Percentiles rank a stretch among this genome's conserved stretches.
Evolutionary conservation across 2,329 filamentous ascomycete species (phyloP).

Genomic region (Didymosphaeria variabile): DNA sequence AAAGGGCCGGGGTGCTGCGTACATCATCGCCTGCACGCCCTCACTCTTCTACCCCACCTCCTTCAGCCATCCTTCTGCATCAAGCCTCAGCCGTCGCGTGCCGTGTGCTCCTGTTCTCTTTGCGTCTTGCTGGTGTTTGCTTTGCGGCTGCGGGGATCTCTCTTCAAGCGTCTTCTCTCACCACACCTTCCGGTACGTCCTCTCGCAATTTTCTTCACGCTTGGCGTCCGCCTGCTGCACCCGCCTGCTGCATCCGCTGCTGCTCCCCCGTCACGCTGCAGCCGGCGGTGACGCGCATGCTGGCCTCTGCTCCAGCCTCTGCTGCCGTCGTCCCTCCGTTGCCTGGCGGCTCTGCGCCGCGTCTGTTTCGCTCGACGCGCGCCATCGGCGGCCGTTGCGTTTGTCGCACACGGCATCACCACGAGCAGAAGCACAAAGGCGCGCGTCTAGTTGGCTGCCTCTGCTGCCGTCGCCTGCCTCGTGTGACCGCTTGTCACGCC

Average conservation of each 20-base stretch:
- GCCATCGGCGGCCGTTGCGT: conserved; percentile 1
- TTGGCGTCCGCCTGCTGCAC: conserved; percentile 17
- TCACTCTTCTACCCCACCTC: conserved; percentile 16
- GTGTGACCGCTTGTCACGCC: conserved; percentile 32
- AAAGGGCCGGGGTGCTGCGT: conserved; percentile 31
- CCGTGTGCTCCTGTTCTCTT: conserved; percentile 13
- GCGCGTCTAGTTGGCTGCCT: conserved; percentile 18
- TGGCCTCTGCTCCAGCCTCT: neutral
- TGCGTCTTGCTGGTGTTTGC: conserved; percentile 18
- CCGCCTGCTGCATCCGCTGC: neutral
- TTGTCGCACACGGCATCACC: conserved; percentile 6
- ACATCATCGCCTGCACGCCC: conserved; percentile 14
- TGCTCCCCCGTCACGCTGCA: conserved; percentile 10
- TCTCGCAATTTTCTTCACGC: conserved; percentile 19
- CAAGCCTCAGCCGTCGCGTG: conserved; percentile 14
- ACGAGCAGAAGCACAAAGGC: conserved; percentile 12
- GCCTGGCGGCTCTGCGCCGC: neutral
- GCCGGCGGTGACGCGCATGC: conserved; percentile 8
- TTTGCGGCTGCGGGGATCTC: conserved; percentile 11
- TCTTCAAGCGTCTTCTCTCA: conserved; percentile 7
- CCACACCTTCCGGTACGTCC: conserved; percentile 12
- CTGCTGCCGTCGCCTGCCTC: conserved; percentile 28
- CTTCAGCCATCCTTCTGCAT: conserved; percentile 10
- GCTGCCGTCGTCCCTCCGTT: neutral
- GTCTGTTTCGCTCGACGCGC: neutral